Base-by-base conservation (phyloP, 2,329 filamentous ascomycete species). In the Ustulina deusta region DNA sequence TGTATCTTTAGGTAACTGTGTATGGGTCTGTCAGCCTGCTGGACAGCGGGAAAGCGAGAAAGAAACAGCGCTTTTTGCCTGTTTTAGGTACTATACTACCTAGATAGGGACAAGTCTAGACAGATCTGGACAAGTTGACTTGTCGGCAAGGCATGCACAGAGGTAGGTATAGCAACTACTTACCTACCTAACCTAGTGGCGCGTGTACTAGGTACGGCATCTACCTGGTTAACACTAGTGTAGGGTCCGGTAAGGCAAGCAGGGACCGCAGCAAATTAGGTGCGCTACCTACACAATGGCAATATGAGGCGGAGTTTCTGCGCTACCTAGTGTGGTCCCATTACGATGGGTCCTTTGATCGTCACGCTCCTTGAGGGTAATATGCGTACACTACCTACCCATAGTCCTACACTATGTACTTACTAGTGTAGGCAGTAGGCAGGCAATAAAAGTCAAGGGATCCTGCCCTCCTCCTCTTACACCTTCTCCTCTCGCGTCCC, bases 391-490 rank as follows among this genome's bases (percentile, higher is more conserved):
- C 13, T 20, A 20, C 3, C 9, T 40, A 40, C 38, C 38, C n/a
- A n/a, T 40, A 15, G 38, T 40, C 13, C n/a, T 44, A 11, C n/a
- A 20, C 49, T 9, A n/a, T 17, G 9, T 20, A n/a, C 48, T n/a
- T n/a, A n/a, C n/a, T n/a, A 36, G 25, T 11, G n/a, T 13, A 36
- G 22, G 20, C n/a, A 22, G 15, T 54, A n/a, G 29, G 34, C 4
- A 54, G 32, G n/a, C 20, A 67, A 67, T 67, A 67, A 69, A 66
- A 64, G 48, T 64, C 64, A 48, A 48, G 61, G 61, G 67, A 64
- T 60, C 38, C 64, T 69, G 56, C 67, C 55, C 48, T 57, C 61
- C 58, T 62, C 22, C 46, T 54, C 52, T 52, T 40, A 32, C 62
- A 55, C 65, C 62, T 61, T 60, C 57, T 63, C 58, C 36, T 57